Base-by-base conservation (phyloP, 257 asterid genomes). In the Coffea eugenioides region DNA sequence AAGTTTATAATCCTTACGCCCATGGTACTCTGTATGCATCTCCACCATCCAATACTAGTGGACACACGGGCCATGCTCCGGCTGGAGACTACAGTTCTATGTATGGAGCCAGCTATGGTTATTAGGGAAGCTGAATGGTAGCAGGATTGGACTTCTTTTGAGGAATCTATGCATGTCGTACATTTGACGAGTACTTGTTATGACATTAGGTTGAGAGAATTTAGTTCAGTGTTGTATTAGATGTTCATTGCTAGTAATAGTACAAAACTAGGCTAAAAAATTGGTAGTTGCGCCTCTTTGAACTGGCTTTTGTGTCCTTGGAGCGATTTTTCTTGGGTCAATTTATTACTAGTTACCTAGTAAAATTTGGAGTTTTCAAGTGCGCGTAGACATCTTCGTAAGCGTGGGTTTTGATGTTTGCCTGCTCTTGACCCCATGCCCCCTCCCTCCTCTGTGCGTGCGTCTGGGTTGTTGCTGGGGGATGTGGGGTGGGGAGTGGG, bases 1-100 rank as follows among this genome's bases (percentile, higher is more conserved):
- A 89, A 81, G 90, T 88, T 81, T 92, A 93, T 70, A 89, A 88
- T 82, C 85, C 96, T 7, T 90, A 91, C 79, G 81, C 89, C 81
- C 90, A 88, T 6, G 89, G 89, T 71, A 85, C 91, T 6, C 85
- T 71, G 57, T 91, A 91, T 80, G 70, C 76, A 74, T 88, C 93
- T 39, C 80, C 91, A 10, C 74, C 80, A 10, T 78, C 90, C 51
- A 83, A 81, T 77, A 65, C 87, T 15, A 75, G 87, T 56, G 91
- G 88, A 79, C 92, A 87, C 15, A 78, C 84, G 57, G 83, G 85
- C 76, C 86, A 84, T 80, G 87, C 84, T 16, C 88, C 89, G 4
- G 72, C 89, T 34, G 94, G 90, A 80, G 97, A 91, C 73, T 90
- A 91, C 71, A 88, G 80, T 78, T 85, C 92, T 51, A 74, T 87